Conservation (phyloP, 164 flowering plant species). For the Piper betle region DNA sequence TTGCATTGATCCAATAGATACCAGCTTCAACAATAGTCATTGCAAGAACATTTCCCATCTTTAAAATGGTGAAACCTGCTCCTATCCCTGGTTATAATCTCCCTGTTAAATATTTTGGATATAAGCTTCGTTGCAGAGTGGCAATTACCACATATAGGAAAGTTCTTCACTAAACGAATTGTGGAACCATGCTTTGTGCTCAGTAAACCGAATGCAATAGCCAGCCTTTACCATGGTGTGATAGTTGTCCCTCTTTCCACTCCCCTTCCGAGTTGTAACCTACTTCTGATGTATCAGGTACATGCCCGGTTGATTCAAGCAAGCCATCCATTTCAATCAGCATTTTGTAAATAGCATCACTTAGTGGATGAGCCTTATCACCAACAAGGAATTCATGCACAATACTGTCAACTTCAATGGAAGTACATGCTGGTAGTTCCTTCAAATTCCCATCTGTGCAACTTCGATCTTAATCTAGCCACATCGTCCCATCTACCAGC, state of each 20-base stretch:
- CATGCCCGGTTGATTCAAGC: slow-evolving; percentile 34
- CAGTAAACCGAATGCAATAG: slow-evolving; percentile 59
- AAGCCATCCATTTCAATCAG: slow-evolving; percentile 35
- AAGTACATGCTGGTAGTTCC: slow-evolving; percentile 52
- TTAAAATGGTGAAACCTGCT: slow-evolving; percentile 60
- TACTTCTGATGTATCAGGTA: slow-evolving; percentile 52
- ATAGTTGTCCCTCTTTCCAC: slow-evolving; percentile 42
- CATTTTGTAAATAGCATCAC: slow-evolving; percentile 42
- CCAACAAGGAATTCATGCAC: slow-evolving; percentile 62
- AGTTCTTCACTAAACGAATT: slow-evolving; percentile 35
- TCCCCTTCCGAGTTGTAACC: slow-evolving; percentile 48
- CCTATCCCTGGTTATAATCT: slow-evolving; percentile 50
- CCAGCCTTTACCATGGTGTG: slow-evolving; percentile 48
- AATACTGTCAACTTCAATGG: slow-evolving; percentile 47
- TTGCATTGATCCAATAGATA: background rate
- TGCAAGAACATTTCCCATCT: slow-evolving; percentile 56
- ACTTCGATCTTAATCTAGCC: slow-evolving; percentile 34
- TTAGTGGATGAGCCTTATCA: slow-evolving; percentile 39
- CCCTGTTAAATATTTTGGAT: slow-evolving; percentile 31
- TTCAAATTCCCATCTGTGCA: slow-evolving; percentile 42
- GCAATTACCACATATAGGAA: slow-evolving; percentile 52
- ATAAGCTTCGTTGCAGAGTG: slow-evolving; percentile 56
- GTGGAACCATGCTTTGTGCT: slow-evolving; percentile 34
- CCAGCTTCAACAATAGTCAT: slow-evolving; percentile 42
- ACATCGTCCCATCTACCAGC: slow-evolving; percentile 61